Evolutionary conservation across 2,329 filamentous ascomycete genomes (phyloP), one percentile per base, ranked within the genome.

Genomic region (Nigrospora osmanthi): DNA sequence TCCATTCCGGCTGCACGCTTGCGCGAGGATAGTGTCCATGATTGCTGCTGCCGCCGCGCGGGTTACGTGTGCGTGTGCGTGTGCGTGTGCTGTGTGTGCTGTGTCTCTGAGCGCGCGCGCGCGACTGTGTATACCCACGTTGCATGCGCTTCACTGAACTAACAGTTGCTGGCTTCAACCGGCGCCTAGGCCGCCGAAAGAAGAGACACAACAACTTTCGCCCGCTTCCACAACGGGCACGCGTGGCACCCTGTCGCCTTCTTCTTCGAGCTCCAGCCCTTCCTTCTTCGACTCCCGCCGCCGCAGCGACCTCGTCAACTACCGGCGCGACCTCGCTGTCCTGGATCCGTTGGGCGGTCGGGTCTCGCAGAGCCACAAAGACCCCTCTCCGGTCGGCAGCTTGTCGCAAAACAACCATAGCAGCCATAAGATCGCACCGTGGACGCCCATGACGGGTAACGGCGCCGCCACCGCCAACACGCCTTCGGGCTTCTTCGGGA

Each of bases 311-410:
- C 75, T 87, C 55, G 71, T 72, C 59, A 83, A 85, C 61, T 84
- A 87, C 61, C 80, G 83, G 57, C 84, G 83, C 67, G 83, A 88
- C 56, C 75, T 87, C 46, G 75, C 81, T 54, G 77, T 83, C 47
- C 71, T 87, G 56, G 82, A 87, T 51, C 75, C 77, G 32, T 72
- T 75, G 47, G 76, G 78, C 51, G 69, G 65, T 51, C 69, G 73
- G 49, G 63, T 78, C 46, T 14, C 34, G 15, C 74, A 76, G 54
- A 80, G 79, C 50, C 76, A 81, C 50, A 75, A 77, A 46, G 74
- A 74, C 47, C 72, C 76, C 30, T 73, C 78, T 34, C 77, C 79
- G 14, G 73, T 78, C 35, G 72, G 72, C n/a, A 73, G 69, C 47
- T 73, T 73, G 36, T 66, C 71, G 47, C 67, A 72, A 47, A 80